Conservation (phyloP, 2,329 filamentous ascomycete genomes). For the Diaporthe citrichinensis region DNA sequence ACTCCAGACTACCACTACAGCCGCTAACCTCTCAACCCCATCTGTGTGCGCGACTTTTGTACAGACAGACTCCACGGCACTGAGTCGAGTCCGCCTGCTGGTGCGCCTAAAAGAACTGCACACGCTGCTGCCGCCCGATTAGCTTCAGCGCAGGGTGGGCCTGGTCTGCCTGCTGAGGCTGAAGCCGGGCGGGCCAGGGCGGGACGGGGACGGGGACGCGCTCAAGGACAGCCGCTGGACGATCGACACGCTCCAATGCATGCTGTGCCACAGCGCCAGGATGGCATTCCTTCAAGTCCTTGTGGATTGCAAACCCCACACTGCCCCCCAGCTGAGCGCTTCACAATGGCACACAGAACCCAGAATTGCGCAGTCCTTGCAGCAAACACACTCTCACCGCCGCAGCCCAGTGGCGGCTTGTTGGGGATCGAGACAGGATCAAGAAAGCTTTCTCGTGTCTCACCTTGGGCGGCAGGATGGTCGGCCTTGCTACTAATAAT, state of each 20-base stretch:
- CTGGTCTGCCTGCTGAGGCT: not conserved
- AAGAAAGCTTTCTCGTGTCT: not conserved
- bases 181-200: not conserved
- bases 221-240: not conserved
- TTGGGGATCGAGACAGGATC: constrained; percentile 5
- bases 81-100: not conserved
- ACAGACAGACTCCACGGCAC: not conserved
- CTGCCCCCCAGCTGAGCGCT: constrained; percentile 15
- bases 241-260: constrained; percentile 12
- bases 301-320: constrained; percentile 4
- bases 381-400: not conserved
- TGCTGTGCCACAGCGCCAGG: constrained; percentile 14
- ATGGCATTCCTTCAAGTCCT: constrained; percentile 8
- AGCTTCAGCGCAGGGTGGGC: not conserved
- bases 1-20: not conserved
- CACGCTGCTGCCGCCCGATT: constrained; percentile 5
- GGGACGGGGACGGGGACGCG: not conserved
- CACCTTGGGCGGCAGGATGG: not conserved
- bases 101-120: not conserved
- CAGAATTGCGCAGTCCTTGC: not conserved
- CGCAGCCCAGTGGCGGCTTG: not conserved
- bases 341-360: not conserved
- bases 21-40: not conserved
- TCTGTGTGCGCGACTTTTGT: not conserved
- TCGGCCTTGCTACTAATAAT: not conserved